Percentiles rank a stretch among this genome's conserved stretches.
Conservation (phyloP, 78 protist species). For the Dictyostelium firmibasis region DNA sequence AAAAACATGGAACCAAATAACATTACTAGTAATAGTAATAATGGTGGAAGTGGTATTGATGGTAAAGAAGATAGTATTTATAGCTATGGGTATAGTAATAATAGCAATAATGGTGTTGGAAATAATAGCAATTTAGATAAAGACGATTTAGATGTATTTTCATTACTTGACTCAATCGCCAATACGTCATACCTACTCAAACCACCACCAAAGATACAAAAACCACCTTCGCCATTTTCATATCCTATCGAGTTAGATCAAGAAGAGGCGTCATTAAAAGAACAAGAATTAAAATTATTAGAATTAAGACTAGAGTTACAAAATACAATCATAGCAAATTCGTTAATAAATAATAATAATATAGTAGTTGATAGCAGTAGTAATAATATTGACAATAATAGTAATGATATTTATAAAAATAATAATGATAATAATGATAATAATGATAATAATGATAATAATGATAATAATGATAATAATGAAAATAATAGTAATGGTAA, state of each 20-base stretch:
- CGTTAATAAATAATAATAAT: background rate
- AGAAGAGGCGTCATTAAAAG: background rate
- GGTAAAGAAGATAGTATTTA: background rate
- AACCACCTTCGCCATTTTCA: background rate
- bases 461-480: background rate
- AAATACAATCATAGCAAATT: background rate
- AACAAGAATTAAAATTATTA: background rate
- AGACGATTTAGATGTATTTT: background rate
- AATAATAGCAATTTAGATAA: conserved; percentile 3
- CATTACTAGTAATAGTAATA: background rate
- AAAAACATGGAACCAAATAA: background rate
- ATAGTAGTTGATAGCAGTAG: background rate
- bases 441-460: background rate
- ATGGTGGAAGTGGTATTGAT: background rate
- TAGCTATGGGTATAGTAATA: background rate
- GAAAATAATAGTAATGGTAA: background rate
- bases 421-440: background rate
- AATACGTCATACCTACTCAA: background rate
- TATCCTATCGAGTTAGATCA: background rate
- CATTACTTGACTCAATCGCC: background rate
- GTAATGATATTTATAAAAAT: background rate
- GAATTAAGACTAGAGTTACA: background rate
- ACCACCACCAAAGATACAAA: background rate
- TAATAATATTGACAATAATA: no score
- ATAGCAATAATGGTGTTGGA: background rate